Base-by-base conservation (phyloP, 768 basidiomycete genomes). In the Pleurotus salmoneostramineus region DNA sequence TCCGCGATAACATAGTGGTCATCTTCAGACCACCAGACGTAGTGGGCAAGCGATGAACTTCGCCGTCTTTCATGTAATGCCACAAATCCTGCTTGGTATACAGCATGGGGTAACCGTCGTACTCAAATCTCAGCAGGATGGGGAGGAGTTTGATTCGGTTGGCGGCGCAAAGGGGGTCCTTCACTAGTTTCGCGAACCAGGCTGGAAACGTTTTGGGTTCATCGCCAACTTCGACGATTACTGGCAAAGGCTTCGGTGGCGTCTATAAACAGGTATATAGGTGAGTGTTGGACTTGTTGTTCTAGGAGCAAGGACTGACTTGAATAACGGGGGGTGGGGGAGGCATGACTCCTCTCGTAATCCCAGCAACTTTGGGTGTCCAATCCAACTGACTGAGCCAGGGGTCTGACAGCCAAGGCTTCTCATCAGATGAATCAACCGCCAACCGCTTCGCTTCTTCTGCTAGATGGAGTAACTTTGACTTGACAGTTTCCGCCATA, bases 321-420 rank as follows among this genome's bases (percentile, higher is more conserved):
- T 10, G n/a, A 48, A 35, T 27, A 15, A 14, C 15, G 31, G 52
- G 27, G 32, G 35, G 27, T 57, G 46, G 35, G 1, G 67, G 59
- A 12, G 72, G 63, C 8, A 70, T 56, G 6, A 90, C 66, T 0
- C 89, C 89, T 66, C 91, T 77, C 6, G 87, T 85, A 68, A 85
- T 84, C 37, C 83, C 80, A 0, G 84, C 85, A 5, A 80, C 76
- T 70, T 98, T 98, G 1, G 92, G 92, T 1, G 91, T 87, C 97
- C 97, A 98, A 68, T 99, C 95, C 58, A 98, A 76, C 69, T 99
- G 97, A 50, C 77, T 81, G 11, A 95, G 71, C 93, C 94, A 97
- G 5, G 85, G 84, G 69, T 93, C 89, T 2, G 79, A 76, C 67
- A 78, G 82, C 89, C 86, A 93, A 33, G 73, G 82, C 49, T 72